A percentile compares a stretch with the other conserved stretches of the same genome.
Conservation (phyloP, 371 early-diverging fungal species). For the Mucor irregularis region DNA sequence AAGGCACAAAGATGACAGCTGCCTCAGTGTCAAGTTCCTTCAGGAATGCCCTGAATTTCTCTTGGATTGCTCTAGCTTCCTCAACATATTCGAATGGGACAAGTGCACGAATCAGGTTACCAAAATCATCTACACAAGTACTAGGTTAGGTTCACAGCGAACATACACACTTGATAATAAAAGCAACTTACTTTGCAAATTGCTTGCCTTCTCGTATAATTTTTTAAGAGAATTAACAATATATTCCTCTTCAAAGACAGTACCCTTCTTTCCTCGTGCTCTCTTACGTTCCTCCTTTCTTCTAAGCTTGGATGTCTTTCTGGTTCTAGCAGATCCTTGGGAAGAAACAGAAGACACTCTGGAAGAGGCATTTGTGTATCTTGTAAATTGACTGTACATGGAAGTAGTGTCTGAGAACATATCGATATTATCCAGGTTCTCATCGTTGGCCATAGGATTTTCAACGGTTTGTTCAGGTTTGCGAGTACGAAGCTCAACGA, state of each 20-base stretch:
- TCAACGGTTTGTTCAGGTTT: slow-evolving; percentile 38
- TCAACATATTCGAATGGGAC: slow-evolving; percentile 48
- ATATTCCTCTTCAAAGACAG: slow-evolving; percentile 89
- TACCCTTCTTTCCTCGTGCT: slow-evolving; percentile 85
- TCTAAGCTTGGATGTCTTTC: slow-evolving; percentile 72
- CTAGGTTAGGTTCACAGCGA: not conserved
- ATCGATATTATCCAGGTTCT: slow-evolving; percentile 81
- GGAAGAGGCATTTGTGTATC: slow-evolving; percentile 68
- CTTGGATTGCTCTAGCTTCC: slow-evolving; percentile 47
- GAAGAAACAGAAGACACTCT: slow-evolving; percentile 56
- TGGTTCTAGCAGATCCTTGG: slow-evolving; percentile 30
- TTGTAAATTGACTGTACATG: slow-evolving; percentile 85
- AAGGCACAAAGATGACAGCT: slow-evolving; percentile 47
- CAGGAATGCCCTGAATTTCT: slow-evolving; percentile 41
- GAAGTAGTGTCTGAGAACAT: slow-evolving; percentile 92
- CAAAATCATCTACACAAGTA: slow-evolving; percentile 38
- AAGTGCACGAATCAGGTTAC: slow-evolving; percentile 40
- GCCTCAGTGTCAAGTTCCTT: slow-evolving; percentile 29
- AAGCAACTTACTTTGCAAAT: slow-evolving; percentile 40
- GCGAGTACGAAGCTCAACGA: slow-evolving; percentile 56
- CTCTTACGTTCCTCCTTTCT: slow-evolving; percentile 76
- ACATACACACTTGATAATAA: not conserved
- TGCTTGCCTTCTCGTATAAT: slow-evolving; percentile 50
- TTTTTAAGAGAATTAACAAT: slow-evolving; percentile 70
- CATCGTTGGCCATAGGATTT: slow-evolving; percentile 54